A percentile compares a stretch with the other conserved stretches of the same genome.
Evolutionary conservation across 2,329 filamentous ascomycete genomes (phyloP).

Genomic region (Sordariomycetes sp.): DNA sequence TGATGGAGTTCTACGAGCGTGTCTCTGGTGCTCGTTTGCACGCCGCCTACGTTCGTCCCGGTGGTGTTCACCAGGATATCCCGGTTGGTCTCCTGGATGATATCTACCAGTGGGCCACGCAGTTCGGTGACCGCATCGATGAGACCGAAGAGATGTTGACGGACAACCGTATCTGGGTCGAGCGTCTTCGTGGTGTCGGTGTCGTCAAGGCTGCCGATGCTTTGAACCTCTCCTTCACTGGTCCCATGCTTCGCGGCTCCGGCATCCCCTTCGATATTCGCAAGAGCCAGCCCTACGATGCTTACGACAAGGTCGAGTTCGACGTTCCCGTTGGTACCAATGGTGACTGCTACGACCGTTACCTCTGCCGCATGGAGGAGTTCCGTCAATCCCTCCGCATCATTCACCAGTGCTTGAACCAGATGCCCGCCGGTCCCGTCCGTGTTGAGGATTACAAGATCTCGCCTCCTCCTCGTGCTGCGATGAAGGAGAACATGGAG

Average conservation of each 20-base stretch:
- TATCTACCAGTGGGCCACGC: slow-evolving; percentile 99
- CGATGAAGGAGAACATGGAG: slow-evolving; percentile 99
- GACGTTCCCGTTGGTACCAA: slow-evolving; percentile 95
- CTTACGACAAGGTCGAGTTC: slow-evolving; percentile 96
- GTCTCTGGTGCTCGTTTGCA: slow-evolving; percentile 97
- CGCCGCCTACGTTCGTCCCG: slow-evolving; percentile 91
- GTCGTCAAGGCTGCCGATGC: slow-evolving; percentile 87
- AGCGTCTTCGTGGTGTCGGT: slow-evolving; percentile 82
- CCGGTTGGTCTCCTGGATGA: slow-evolving; percentile 91
- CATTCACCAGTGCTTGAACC: slow-evolving; percentile 97
- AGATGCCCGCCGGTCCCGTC: slow-evolving; percentile 93
- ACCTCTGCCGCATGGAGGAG: slow-evolving; percentile 98
- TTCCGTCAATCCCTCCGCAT: slow-evolving; percentile 97
- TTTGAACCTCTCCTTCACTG: slow-evolving; percentile 93
- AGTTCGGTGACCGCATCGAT: slow-evolving; percentile 96
- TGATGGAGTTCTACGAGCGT: slow-evolving; percentile 99
- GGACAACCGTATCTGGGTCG: slow-evolving; percentile 99
- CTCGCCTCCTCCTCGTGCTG: slow-evolving; percentile 84
- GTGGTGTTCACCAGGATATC: slow-evolving; percentile 92
- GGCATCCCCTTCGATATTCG: slow-evolving; percentile 94
- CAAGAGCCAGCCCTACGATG: slow-evolving; percentile 95
- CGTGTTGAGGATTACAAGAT: slow-evolving; percentile 99
- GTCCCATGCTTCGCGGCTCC: slow-evolving; percentile 95
- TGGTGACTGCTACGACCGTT: slow-evolving; percentile 98
- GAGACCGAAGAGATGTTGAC: slow-evolving; percentile 98